Evolutionary conservation across 2,329 filamentous ascomycete genomes (phyloP).

Genomic region (Aspergillus jensenii): DNA sequence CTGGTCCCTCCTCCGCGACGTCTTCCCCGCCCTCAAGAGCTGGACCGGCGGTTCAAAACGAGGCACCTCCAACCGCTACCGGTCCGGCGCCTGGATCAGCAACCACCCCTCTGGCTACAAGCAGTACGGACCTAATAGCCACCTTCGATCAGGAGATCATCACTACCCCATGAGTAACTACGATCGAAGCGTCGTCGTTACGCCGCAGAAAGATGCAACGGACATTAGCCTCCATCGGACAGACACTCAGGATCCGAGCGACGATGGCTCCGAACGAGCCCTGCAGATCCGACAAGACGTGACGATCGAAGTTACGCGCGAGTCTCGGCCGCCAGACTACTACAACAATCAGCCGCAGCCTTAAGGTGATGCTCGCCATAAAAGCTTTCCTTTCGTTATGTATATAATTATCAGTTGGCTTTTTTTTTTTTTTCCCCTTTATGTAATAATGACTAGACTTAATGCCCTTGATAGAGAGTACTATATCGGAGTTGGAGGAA

Average conservation of each 20-base stretch:
- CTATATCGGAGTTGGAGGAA: background rate
- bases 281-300: conserved; percentile 41
- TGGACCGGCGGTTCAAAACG: conserved; percentile 41
- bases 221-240: conserved; percentile 27
- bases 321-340: conserved; percentile 15
- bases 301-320: conserved; percentile 30
- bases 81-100: conserved; percentile 33
- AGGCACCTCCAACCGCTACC: conserved; percentile 34
- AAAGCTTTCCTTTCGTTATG: background rate
- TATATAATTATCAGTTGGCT: conserved; percentile 1
- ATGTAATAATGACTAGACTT: background rate
- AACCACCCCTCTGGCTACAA: conserved; percentile 25
- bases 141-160: conserved; percentile 29
- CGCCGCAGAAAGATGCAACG: conserved; percentile 29
- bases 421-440: background rate
- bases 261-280: conserved; percentile 38
- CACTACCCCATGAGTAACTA: conserved; percentile 34
- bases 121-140: conserved; percentile 30
- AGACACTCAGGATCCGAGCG: conserved; percentile 33
- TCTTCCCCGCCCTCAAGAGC: conserved; percentile 46
- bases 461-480: background rate
- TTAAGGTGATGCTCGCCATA: background rate
- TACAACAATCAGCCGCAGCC: conserved; percentile 2
- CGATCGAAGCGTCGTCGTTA: conserved; percentile 24
- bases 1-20: conserved; percentile 52